Evolutionary conservation across 2,329 filamentous ascomycete species (phyloP).

Genomic region (Arthrobotrys entomopaga): DNA sequence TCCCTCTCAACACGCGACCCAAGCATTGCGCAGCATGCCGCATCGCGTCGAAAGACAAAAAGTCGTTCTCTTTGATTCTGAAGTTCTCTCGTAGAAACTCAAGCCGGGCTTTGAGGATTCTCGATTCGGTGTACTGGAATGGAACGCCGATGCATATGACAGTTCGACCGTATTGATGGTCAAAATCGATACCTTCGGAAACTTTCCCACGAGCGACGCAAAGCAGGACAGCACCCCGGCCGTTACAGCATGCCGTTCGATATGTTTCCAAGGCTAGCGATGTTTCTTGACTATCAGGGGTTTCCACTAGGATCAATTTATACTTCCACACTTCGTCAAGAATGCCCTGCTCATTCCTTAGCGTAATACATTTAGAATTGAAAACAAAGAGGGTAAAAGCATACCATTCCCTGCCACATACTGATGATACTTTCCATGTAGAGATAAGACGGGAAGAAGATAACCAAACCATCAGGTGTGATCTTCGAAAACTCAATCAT

Average conservation of each 20-base stretch:
- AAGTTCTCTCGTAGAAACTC: constrained; percentile 98
- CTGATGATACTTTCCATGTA: constrained; percentile 99
- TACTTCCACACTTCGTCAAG: constrained; percentile 99
- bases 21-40: constrained; percentile 97
- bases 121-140: constrained; percentile 98
- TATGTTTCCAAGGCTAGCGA: constrained; percentile 95
- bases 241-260: constrained; percentile 96
- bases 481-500: constrained; percentile 95
- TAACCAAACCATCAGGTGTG: constrained; percentile 96
- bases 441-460: constrained; percentile 97
- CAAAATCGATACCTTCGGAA: constrained; percentile 97
- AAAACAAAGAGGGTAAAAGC: background rate
- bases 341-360: constrained; percentile 69
- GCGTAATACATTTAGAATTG: background rate
- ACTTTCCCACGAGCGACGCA: constrained; percentile 98
- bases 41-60: constrained; percentile 98
- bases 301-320: constrained; percentile 97
- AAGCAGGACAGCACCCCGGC: constrained; percentile 88
- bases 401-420: constrained; percentile 94
- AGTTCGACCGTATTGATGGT: constrained; percentile 96
- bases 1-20: constrained; percentile 90
- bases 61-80: constrained; percentile 95
- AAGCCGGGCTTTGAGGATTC: constrained; percentile 92
- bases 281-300: constrained; percentile 95
- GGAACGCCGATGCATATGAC: constrained; percentile 97